Evolutionary conservation across 257 asterid genomes (phyloP).

Genomic region (Plantago ovata): DNA sequence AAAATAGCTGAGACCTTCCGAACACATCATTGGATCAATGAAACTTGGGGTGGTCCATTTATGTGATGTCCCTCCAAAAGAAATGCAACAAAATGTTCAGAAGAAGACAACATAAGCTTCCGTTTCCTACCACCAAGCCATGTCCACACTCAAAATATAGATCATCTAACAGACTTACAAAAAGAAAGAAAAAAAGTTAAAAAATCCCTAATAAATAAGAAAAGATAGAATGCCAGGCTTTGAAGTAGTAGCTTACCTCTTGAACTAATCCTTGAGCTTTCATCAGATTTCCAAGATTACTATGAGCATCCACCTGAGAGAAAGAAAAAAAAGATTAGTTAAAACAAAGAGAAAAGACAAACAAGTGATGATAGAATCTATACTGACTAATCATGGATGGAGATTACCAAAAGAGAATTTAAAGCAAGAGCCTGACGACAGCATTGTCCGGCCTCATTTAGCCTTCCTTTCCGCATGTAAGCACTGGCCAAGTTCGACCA

Average conservation of each 20-base stretch:
- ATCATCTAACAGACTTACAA: neutral
- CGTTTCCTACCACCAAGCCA: conserved; percentile 11
- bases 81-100: conserved; percentile 1
- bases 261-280: conserved; percentile 94
- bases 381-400: conserved; percentile 10
- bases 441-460: conserved; percentile 93
- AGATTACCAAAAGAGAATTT: conserved; percentile 75
- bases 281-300: conserved; percentile 98
- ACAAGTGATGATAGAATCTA: neutral
- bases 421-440: conserved; percentile 98
- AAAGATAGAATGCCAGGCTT: conserved; percentile 3
- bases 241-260: conserved; percentile 52
- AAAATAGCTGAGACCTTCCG: neutral
- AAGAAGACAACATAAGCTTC: conserved; percentile 13
- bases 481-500: conserved; percentile 99
- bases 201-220: neutral
- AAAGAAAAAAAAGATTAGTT: conserved; percentile 17
- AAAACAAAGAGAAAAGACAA: conserved; percentile 17
- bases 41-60: neutral
- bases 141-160: conserved; percentile 3
- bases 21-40: neutral
- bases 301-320: conserved; percentile 95
- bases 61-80: neutral
- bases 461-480: conserved; percentile 93
- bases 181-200: neutral